Percentiles rank a stretch among this genome's conserved stretches.
Conservation (phyloP, 2,329 filamentous ascomycete species). For the Alternaria ventricosa region DNA sequence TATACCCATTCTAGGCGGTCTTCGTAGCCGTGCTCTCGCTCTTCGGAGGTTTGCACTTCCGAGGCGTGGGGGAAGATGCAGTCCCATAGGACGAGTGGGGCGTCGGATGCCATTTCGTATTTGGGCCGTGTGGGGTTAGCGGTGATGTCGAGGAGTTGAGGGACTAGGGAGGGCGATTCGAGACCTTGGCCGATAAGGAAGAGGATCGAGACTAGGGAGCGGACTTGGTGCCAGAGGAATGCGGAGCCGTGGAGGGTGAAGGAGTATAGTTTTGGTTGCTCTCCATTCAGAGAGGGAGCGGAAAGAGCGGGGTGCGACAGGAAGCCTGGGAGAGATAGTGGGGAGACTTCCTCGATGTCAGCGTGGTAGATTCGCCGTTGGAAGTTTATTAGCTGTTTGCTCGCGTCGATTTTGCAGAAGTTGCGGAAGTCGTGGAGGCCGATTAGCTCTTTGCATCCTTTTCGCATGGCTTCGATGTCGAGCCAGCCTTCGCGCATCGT, state of each 20-base stretch:
- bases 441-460: constrained; percentile 79
- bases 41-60: constrained; percentile 46
- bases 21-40: constrained; percentile 51
- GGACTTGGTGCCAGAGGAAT: constrained; percentile 98
- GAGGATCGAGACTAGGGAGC: constrained; percentile 90
- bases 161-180: constrained; percentile 75
- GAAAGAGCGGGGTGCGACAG: constrained; percentile 37
- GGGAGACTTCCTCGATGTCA: constrained; percentile 66
- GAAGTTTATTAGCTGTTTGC: constrained; percentile 89
- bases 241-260: constrained; percentile 90
- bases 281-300: not conserved
- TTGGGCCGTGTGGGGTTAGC: constrained; percentile 77
- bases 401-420: constrained; percentile 90
- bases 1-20: constrained; percentile 81
- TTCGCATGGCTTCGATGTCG: constrained; percentile 84
- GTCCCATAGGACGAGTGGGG: constrained; percentile 93
- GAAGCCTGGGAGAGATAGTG: constrained; percentile 35
- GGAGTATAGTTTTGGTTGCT: constrained; percentile 73
- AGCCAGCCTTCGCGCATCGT: constrained; percentile 69
- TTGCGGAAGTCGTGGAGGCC: constrained; percentile 95
- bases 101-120: constrained; percentile 90
- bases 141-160: constrained; percentile 74
- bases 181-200: constrained; percentile 91
- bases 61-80: constrained; percentile 76
- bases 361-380: constrained; percentile 79